phyloP scores from a whole-genome alignment of 768 basidiomycete species.

The Boletus rubescentipes region DNA sequence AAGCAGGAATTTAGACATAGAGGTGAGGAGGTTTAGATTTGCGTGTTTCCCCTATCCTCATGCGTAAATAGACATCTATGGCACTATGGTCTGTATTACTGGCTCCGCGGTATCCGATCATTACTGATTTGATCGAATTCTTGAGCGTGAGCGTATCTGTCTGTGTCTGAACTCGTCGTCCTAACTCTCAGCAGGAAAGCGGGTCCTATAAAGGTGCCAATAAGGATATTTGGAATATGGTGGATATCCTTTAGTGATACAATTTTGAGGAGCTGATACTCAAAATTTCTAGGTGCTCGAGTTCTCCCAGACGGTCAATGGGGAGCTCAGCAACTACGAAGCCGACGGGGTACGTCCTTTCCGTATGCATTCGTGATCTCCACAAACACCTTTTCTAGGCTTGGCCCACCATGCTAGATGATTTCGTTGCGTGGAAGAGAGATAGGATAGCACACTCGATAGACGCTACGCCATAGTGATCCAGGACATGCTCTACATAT shows the following conservation, averaged over 20 bases:
- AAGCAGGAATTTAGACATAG: slow-evolving; percentile 78
- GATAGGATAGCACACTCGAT: slow-evolving; percentile 12
- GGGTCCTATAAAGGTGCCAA: slow-evolving; percentile 74
- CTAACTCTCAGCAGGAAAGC: slow-evolving; percentile 33
- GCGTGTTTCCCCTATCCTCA: neutral
- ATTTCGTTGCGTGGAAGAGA: slow-evolving; percentile 71
- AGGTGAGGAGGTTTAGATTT: slow-evolving; percentile 44
- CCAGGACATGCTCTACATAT: slow-evolving; percentile 10
- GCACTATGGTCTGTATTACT: slow-evolving; percentile 79
- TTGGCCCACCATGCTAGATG: slow-evolving; percentile 81
- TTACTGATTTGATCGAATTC: slow-evolving; percentile 63
- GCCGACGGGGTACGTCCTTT: slow-evolving; percentile 63
- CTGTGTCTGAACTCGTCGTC: neutral
- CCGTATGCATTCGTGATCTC: neutral
- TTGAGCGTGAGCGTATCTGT: slow-evolving; percentile 49
- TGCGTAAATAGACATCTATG: slow-evolving; percentile 51
- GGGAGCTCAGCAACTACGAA: slow-evolving; percentile 66
- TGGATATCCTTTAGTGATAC: slow-evolving; percentile 29
- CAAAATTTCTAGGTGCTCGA: slow-evolving; percentile 58
- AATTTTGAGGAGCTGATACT: neutral
- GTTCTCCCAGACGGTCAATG: slow-evolving; percentile 64
- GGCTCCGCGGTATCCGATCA: slow-evolving; percentile 62
- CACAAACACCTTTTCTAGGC: slow-evolving; percentile 43
- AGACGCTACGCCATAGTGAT: slow-evolving; percentile 5
- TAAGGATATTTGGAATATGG: slow-evolving; percentile 88